Base-by-base conservation (phyloP, 352 stramenopile genomes). In the Thalassiosira livingstoniorum region DNA sequence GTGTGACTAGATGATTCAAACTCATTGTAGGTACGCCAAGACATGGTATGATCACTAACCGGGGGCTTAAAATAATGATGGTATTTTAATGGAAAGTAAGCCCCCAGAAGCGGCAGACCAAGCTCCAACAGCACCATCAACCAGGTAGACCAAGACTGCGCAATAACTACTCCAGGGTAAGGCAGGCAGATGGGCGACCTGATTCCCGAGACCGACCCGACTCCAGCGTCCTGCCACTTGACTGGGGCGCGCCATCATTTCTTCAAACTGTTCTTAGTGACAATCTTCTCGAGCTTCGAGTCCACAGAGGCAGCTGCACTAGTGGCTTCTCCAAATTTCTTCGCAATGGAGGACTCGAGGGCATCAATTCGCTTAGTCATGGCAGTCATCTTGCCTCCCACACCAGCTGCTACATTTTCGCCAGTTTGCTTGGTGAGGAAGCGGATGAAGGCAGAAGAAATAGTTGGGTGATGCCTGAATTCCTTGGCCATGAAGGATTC, bases 381-480 rank as follows among this genome's bases (percentile, higher is more conserved):
- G 2, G 2, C 34, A 13, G 60, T 39, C 0, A 75, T 7, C 0
- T n/a, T 64, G 1, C 3, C 3, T 0, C 25, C 34, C 0, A 75
- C 7, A 0, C 53, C 67, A 18, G 67, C 7, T 5, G 67, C 27
- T 15, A 61, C 37, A 39, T 75, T 75, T 34, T 23, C 2, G 42
- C 67, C 67, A 3, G 45, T 75, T 31, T 75, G 51, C 25, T 66
- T 66, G 3, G 67, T 63, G 1, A 75, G 25, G 39, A 75, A 75
- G 0, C 67, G 29, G 18, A 75, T 29, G 39, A 66, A 75, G 5
- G 35, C 13, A 54, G 47, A 23, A 66, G 25, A 34, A 39, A 75
- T 75, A 18, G 53, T 13, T 0, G 15, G 7, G 39, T 75, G 57
- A 37, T 47, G 43, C 4, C 37, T 39, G 2, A 75, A 55, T 2